Conservation (phyloP, 2,329 filamentous ascomycete species). For the Colletotrichum navitas region DNA sequence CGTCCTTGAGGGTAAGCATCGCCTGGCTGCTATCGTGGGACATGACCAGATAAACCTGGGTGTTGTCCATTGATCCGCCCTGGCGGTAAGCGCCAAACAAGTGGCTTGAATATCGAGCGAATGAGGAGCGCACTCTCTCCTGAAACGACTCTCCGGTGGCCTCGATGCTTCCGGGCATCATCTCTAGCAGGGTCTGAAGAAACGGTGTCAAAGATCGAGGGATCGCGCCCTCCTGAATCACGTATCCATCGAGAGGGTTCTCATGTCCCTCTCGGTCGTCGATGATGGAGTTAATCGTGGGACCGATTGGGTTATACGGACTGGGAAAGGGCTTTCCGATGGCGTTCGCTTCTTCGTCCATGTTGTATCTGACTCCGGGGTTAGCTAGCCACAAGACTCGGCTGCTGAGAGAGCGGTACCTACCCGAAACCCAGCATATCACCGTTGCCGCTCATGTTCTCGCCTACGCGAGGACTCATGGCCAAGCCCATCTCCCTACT, state of each 20-base stretch:
- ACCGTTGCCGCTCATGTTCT: constrained; percentile 74
- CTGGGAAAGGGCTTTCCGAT: constrained; percentile 65
- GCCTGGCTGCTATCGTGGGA: constrained; percentile 76
- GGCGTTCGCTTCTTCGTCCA: constrained; percentile 66
- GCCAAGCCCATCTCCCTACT: constrained; percentile 69
- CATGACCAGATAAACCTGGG: constrained; percentile 76
- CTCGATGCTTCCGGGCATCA: constrained; percentile 61
- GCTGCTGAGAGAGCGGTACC: constrained; percentile 39
- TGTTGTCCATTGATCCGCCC: constrained; percentile 68
- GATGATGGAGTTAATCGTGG: constrained; percentile 73
- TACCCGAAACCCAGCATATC: constrained; percentile 74
- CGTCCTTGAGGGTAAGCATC: constrained; percentile 68
- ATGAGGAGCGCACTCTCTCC: constrained; percentile 58
- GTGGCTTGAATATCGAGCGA: constrained; percentile 64
- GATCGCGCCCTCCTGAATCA: constrained; percentile 74
- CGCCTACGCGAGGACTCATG: constrained; percentile 69
- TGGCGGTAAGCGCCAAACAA: constrained; percentile 70
- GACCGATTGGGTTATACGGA: constrained; percentile 67
- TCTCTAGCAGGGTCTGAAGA: constrained; percentile 68
- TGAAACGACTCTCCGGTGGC: constrained; percentile 55
- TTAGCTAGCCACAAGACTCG: constrained; percentile 44
- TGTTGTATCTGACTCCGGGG: constrained; percentile 64
- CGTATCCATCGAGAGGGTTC: constrained; percentile 71
- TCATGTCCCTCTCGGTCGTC: constrained; percentile 66
- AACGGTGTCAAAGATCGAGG: constrained; percentile 68